Evolutionary conservation across 208 protist species (phyloP).

Genomic region (Balamuthia mandrillaris): DNA sequence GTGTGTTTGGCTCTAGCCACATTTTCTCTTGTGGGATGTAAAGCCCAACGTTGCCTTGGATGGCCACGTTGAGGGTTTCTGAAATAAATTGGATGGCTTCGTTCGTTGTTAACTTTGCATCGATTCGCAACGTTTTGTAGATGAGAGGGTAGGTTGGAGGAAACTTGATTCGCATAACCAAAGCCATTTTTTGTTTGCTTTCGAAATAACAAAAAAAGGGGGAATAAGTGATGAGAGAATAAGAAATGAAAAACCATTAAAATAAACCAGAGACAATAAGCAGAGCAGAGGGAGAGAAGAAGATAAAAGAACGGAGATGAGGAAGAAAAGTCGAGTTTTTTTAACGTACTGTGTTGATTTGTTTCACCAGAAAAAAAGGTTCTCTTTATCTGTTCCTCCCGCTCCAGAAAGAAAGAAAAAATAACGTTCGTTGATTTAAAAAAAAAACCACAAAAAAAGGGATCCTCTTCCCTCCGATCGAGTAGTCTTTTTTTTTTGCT

Average conservation of each 20-base stretch:
- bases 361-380: no score
- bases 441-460: no score
- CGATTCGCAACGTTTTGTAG: conserved; percentile 47
- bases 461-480: no score
- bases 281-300: neutral
- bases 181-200: neutral
- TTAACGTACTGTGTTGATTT: no score
- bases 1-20: conserved; percentile 38
- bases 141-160: conserved; percentile 54
- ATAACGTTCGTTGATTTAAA: no score
- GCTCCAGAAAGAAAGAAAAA: no score
- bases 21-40: conserved; percentile 47
- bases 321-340: neutral
- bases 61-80: conserved; percentile 44
- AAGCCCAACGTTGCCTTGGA: conserved; percentile 38
- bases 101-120: conserved; percentile 39
- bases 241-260: neutral
- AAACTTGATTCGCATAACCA: conserved; percentile 57
- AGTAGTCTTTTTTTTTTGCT: no score
- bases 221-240: neutral
- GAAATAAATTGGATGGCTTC: conserved; percentile 47
- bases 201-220: neutral
- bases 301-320: neutral
- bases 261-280: neutral
- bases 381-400: no score